A percentile compares a stretch with the other conserved stretches of the same genome.
Evolutionary conservation across 1,139 yeast species (phyloP).

Genomic region (Yamadazyma jaroonii): DNA sequence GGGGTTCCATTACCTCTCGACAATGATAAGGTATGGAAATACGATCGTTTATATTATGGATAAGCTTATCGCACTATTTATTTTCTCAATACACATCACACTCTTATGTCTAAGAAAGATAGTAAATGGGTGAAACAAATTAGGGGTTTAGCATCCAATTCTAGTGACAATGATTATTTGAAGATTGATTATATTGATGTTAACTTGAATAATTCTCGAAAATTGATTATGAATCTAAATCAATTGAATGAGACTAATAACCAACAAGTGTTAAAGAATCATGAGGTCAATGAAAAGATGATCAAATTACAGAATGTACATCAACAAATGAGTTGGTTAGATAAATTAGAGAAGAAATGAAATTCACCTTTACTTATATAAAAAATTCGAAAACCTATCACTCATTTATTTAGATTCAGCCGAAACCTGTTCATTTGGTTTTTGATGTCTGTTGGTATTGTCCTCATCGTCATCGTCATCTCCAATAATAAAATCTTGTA

Average conservation of each 20-base stretch:
- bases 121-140: conserved; percentile 33
- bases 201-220: conserved; percentile 43
- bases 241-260: conserved; percentile 21
- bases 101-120: conserved; percentile 8
- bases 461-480: conserved; percentile 20
- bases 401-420: conserved; percentile 9
- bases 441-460: neutral
- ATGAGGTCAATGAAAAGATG: conserved; percentile 27
- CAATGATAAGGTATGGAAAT: conserved; percentile 25
- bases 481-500: conserved; percentile 25
- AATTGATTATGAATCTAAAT: conserved; percentile 32
- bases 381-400: too few relatives aligned
- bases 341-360: neutral
- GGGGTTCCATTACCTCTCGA: conserved; percentile 27
- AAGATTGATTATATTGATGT: conserved; percentile 45
- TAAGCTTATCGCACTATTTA: conserved; percentile 10
- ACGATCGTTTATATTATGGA: conserved; percentile 24
- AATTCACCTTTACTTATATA: too few relatives aligned
- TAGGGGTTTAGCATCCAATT: conserved; percentile 40
- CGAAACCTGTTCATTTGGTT: conserved; percentile 2
- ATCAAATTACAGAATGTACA: conserved; percentile 24
- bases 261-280: conserved; percentile 18
- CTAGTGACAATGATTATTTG: conserved; percentile 35
- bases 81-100: conserved; percentile 1
- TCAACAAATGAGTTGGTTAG: conserved; percentile 30